Evolutionary conservation across 805 yeast species (phyloP).

Genomic region (Starmerella riodocensis): DNA sequence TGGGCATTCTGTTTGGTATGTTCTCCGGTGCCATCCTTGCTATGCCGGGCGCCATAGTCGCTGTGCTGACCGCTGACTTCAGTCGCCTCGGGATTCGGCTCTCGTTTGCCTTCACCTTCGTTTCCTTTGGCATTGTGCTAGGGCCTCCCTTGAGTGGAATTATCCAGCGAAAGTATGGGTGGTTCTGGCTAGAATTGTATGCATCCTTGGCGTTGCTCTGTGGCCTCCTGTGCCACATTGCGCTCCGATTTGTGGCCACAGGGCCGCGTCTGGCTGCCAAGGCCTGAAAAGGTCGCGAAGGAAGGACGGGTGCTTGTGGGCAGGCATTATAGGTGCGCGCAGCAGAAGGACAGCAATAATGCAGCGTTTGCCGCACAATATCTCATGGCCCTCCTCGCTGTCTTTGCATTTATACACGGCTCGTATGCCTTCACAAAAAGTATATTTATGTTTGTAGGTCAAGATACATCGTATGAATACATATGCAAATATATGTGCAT

Average conservation of each 20-base stretch:
- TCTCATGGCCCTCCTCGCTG: too few relatives aligned
- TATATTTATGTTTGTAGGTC: too few relatives aligned
- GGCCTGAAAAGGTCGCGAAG: too few relatives aligned
- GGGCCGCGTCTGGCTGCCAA: too few relatives aligned
- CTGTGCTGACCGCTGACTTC: conserved; percentile 23
- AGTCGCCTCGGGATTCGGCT: conserved; percentile 31
- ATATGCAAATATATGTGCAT: too few relatives aligned
- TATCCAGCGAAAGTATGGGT: conserved; percentile 18
- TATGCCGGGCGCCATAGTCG: conserved; percentile 26
- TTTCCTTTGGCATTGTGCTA: conserved; percentile 35
- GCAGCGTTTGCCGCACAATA: too few relatives aligned
- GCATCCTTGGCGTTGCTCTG: conserved; percentile 9
- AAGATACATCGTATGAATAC: too few relatives aligned
- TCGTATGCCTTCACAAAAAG: too few relatives aligned
- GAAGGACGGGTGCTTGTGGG: too few relatives aligned
- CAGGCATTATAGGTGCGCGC: too few relatives aligned
- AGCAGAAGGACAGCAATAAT: too few relatives aligned
- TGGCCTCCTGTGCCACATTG: conserved; percentile 2
- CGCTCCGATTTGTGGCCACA: neutral
- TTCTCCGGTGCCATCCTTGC: conserved; percentile 27
- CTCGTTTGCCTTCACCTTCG: conserved; percentile 47
- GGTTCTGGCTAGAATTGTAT: conserved; percentile 18
- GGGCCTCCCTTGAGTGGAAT: conserved; percentile 27
- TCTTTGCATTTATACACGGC: too few relatives aligned
- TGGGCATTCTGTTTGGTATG: conserved; percentile 26